phyloP scores from a whole-genome alignment of 805 yeast species.

The Vanderwaltozyma yarrowii region DNA sequence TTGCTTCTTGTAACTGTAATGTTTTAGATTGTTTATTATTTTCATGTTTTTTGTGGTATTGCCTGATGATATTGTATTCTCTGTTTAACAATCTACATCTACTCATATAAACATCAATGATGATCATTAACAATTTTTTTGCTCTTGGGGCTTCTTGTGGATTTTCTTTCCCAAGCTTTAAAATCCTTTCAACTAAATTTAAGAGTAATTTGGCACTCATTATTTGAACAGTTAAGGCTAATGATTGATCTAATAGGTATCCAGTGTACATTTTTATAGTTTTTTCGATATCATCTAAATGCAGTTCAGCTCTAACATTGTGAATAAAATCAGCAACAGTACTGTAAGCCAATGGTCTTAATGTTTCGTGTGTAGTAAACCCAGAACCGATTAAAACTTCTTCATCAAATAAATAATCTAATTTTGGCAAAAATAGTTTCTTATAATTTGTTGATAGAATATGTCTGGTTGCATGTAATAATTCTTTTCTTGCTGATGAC shows the following conservation, averaged over 20 bases:
- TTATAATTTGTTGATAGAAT: slow-evolving; percentile 87
- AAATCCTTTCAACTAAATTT: slow-evolving; percentile 80
- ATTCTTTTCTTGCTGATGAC: slow-evolving; percentile 83
- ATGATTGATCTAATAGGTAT: slow-evolving; percentile 66
- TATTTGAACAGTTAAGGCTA: slow-evolving; percentile 85
- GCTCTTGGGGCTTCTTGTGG: slow-evolving; percentile 60
- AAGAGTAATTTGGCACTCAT: slow-evolving; percentile 89
- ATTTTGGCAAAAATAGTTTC: slow-evolving; percentile 69
- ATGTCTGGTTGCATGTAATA: slow-evolving; percentile 89
- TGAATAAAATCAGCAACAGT: slow-evolving; percentile 95
- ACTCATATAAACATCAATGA: slow-evolving; percentile 79
- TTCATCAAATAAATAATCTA: slow-evolving; percentile 79
- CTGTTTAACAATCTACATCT: slow-evolving; percentile 68
- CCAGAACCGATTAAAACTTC: slow-evolving; percentile 86
- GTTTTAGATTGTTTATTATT: slow-evolving; percentile 35
- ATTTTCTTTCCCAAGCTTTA: slow-evolving; percentile 52
- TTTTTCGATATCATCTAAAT: slow-evolving; percentile 75
- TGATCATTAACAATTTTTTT: slow-evolving; percentile 66
- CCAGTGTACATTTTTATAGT: slow-evolving; percentile 76
- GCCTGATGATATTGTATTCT: slow-evolving; percentile 55
- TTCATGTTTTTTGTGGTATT: slow-evolving; percentile 47
- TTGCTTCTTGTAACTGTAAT: slow-evolving; percentile 29
- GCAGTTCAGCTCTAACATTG: slow-evolving; percentile 74
- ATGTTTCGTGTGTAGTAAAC: slow-evolving; percentile 77
- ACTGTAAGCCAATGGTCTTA: slow-evolving; percentile 88